These are phyloP conservation scores for Cladobotryum protrusum DNA, from an alignment of 2,329 filamentous ascomycete genomes.

Conservation along the genomic window DNA sequence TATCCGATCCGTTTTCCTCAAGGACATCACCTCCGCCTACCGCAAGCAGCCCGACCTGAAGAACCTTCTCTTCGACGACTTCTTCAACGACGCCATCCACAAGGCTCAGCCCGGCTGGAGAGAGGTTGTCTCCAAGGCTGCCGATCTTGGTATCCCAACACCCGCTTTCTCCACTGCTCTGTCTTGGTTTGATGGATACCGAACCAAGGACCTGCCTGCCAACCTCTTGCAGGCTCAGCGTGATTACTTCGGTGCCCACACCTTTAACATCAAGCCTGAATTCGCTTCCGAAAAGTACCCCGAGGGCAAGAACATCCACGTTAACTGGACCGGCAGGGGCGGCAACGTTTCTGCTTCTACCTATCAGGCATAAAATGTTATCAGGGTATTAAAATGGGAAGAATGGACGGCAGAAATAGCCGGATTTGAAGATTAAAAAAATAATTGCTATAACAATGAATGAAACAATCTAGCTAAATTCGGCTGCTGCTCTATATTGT, in stretches of 20 bases:
- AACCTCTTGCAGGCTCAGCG: slow-evolving; percentile 98
- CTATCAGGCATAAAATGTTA: slow-evolving; percentile 74
- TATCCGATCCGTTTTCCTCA: slow-evolving; percentile 98
- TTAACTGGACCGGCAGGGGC: slow-evolving; percentile 99
- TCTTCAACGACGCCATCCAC: slow-evolving; percentile 99
- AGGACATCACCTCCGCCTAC: slow-evolving; percentile 98
- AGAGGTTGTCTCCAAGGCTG: slow-evolving; percentile 84
- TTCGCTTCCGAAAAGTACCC: slow-evolving; percentile 71
- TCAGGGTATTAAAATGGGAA: background rate
- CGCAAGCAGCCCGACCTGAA: slow-evolving; percentile 88
- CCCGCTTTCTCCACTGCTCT: slow-evolving; percentile 95
- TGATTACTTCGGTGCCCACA: slow-evolving; percentile 98
- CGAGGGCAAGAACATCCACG: slow-evolving; percentile 83
- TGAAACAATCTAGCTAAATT: background rate
- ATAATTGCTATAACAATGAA: slow-evolving; percentile 3
- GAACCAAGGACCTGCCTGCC: slow-evolving; percentile 92
- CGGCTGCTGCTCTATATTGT: background rate
- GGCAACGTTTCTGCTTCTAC: slow-evolving; percentile 96
- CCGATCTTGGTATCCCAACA: slow-evolving; percentile 89
- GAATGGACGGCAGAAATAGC: background rate
- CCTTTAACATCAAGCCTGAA: slow-evolving; percentile 83
- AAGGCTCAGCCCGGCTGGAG: slow-evolving; percentile 89
- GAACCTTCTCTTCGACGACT: slow-evolving; percentile 97
- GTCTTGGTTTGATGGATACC: slow-evolving; percentile 98
- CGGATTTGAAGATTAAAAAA: slow-evolving; percentile 4